Percentiles rank a stretch among this genome's conserved stretches.
phyloP scores from a whole-genome alignment of 805 yeast species.

The Wickerhamiella galacta region DNA sequence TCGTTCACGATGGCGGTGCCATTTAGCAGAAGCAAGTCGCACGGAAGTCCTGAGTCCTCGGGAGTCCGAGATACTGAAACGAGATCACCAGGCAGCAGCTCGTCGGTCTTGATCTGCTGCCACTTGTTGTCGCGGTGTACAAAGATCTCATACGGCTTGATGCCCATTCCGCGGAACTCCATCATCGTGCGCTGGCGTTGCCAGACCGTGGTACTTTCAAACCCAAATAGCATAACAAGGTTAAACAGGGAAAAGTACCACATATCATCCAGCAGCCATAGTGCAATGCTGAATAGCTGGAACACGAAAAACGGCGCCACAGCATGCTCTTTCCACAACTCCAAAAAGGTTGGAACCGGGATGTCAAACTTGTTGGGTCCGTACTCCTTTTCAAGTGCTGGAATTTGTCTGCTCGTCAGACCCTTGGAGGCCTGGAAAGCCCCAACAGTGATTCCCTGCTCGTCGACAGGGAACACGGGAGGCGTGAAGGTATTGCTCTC shows the following conservation, averaged over 20 bases:
- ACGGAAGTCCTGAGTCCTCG: slow-evolving; percentile 86
- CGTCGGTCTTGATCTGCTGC: slow-evolving; percentile 51
- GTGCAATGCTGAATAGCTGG: slow-evolving; percentile 86
- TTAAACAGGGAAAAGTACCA: slow-evolving; percentile 93
- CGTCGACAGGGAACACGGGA: slow-evolving; percentile 55
- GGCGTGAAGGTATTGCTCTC: slow-evolving; percentile 48
- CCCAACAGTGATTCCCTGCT: slow-evolving; percentile 38
- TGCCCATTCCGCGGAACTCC: slow-evolving; percentile 94
- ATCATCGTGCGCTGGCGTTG: slow-evolving; percentile 89
- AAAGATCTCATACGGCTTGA: slow-evolving; percentile 70
- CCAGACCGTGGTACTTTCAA: slow-evolving; percentile 87
- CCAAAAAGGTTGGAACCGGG: slow-evolving; percentile 82
- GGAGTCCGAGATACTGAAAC: slow-evolving; percentile 76
- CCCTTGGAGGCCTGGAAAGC: slow-evolving; percentile 44
- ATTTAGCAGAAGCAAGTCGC: slow-evolving; percentile 71
- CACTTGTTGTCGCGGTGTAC: slow-evolving; percentile 58
- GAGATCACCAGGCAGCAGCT: slow-evolving; percentile 73
- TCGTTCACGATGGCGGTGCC: slow-evolving; percentile 95
- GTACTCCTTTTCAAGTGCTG: slow-evolving; percentile 36
- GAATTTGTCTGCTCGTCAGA: slow-evolving; percentile 20
- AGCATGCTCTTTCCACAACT: slow-evolving; percentile 91
- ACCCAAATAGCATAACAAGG: slow-evolving; percentile 76
- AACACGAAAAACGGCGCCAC: slow-evolving; percentile 96
- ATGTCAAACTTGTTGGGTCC: slow-evolving; percentile 86
- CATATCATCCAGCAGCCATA: slow-evolving; percentile 92